Percentiles rank a stretch among this genome's conserved stretches.
Conservation (phyloP, 768 basidiomycete species). For the Kwoniella heveanensis region DNA sequence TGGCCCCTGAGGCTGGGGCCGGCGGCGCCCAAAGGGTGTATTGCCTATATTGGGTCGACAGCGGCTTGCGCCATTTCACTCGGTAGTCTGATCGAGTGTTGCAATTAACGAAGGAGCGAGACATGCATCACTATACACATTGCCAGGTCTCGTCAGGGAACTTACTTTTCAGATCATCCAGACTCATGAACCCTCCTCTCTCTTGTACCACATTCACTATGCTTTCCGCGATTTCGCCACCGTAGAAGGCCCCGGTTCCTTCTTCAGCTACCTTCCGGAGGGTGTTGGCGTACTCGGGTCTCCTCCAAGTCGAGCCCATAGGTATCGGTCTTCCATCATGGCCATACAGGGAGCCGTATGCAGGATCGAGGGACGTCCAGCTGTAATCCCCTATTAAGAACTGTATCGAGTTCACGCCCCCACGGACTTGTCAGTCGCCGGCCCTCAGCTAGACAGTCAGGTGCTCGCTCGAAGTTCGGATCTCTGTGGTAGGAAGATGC, state of each 20-base stretch:
- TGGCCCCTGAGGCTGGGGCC: conserved; percentile 79
- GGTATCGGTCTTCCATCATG: conserved; percentile 28
- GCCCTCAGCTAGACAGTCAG: too few relatives aligned
- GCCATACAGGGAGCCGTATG: conserved; percentile 30
- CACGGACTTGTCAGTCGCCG: too few relatives aligned
- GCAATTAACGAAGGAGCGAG: too few relatives aligned
- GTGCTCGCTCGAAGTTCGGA: too few relatives aligned
- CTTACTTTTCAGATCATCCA: conserved; percentile 61
- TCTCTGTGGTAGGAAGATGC: too few relatives aligned
- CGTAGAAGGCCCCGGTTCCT: conserved; percentile 79
- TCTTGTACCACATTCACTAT: conserved; percentile 69
- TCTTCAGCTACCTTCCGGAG: conserved; percentile 70
- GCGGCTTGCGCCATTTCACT: conserved; percentile 68
- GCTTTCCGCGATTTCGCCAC: conserved; percentile 77
- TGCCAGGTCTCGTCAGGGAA: too few relatives aligned
- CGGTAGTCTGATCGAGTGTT: conserved; percentile 62
- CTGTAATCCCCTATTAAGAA: conserved; percentile 24
- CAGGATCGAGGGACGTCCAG: conserved; percentile 30
- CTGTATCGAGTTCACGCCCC: conserved; percentile 1
- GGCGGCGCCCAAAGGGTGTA: conserved; percentile 77
- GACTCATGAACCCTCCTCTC: conserved; percentile 78
- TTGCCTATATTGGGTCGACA: conserved; percentile 72
- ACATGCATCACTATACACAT: too few relatives aligned
- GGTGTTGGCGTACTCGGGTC: conserved; percentile 67
- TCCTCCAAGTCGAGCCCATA: conserved; percentile 20